Base-by-base conservation (phyloP, 208 protist genomes). In the Wallacemonas sp. region DNA sequence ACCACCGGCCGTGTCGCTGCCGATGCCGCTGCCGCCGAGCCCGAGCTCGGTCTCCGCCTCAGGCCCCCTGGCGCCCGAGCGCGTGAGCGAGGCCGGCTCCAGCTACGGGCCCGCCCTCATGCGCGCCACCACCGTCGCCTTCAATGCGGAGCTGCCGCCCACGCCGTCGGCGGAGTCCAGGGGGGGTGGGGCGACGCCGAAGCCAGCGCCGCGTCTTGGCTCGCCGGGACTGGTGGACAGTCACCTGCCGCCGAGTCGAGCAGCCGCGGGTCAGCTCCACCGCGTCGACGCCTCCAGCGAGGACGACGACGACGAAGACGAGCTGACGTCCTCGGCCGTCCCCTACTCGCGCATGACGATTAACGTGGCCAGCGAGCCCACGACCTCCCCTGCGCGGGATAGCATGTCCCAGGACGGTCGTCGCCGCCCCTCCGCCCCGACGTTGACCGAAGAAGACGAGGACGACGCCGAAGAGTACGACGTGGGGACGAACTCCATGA, bases 281-380 rank as follows among this genome's bases (percentile, higher is more conserved):
- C 1, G 31, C 14, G 1, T 20, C 11, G 3, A 26, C n/a, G 25
- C n/a, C n/a, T n/a, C 36, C 10, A 41, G 8, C 36, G 42, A 57
- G 22, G 26, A 67, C 26, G 50, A 22, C 18, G 49, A 57, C 5
- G 33, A 45, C 2, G 41, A 54, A 10, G 46, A 45, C 22, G 33
- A 44, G n/a, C n/a, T 26, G 33, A 55, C 48, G 4, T 33, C 48
- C 11, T 55, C 48, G 5, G 48, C 48, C 10, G 48, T 55, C 11
- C 48, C 48, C 11, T 55, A 55, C 48, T 55, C 48, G 23, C 48
- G 48, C 48, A 55, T 55, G 2, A 55, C 48, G 25, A 55, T 55
- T 22, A 7, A 32, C 23, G 26, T 55, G 18, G 48, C 23, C 10
- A 55, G 48, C 26, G 48, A 55, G 26, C 48, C 48, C 10, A 22